Evolutionary conservation across 352 stramenopile species (phyloP).

Genomic region (Phytopythium cucurbitacearum): DNA sequence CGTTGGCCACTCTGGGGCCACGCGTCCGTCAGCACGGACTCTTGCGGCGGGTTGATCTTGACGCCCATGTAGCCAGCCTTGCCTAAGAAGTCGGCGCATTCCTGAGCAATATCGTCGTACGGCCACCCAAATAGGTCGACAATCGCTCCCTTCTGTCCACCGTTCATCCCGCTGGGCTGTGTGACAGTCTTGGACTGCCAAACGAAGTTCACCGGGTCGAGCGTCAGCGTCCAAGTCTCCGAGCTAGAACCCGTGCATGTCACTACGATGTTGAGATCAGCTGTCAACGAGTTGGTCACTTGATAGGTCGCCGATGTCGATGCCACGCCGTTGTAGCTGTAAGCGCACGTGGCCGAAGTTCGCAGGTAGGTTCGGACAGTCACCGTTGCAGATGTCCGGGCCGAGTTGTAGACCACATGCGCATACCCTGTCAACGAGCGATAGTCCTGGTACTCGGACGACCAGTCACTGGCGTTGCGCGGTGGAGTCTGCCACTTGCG

Average conservation of each 20-base stretch:
- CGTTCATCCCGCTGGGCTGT: conserved; percentile 23
- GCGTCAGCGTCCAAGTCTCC: conserved; percentile 17
- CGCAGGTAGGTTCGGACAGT: conserved; percentile 31
- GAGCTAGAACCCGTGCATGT: conserved; percentile 13
- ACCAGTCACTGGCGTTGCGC: conserved; percentile 27
- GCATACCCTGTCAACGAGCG: conserved; percentile 36
- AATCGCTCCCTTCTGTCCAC: conserved; percentile 55
- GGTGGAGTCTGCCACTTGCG: conserved; percentile 48
- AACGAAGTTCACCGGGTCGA: conserved; percentile 67
- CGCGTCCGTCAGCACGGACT: conserved; percentile 41
- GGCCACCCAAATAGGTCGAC: conserved; percentile 71
- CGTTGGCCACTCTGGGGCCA: conserved; percentile 31
- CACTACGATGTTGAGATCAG: conserved; percentile 27
- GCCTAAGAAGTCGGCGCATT: conserved; percentile 53
- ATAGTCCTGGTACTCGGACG: conserved; percentile 39
- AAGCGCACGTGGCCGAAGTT: conserved; percentile 18
- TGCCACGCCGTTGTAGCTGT: conserved; percentile 29
- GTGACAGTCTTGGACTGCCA: conserved; percentile 41
- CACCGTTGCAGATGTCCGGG: conserved; percentile 30
- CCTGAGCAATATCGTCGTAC: conserved; percentile 55
- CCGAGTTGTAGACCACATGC: conserved; percentile 30
- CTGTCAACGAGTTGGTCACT: conserved; percentile 16
- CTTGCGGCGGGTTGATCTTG: conserved; percentile 67
- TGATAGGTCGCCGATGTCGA: conserved; percentile 16
- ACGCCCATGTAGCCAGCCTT: conserved; percentile 67